Evolutionary conservation across 2,329 filamentous ascomycete genomes (phyloP).

Genomic region (Penicillium concentricum): DNA sequence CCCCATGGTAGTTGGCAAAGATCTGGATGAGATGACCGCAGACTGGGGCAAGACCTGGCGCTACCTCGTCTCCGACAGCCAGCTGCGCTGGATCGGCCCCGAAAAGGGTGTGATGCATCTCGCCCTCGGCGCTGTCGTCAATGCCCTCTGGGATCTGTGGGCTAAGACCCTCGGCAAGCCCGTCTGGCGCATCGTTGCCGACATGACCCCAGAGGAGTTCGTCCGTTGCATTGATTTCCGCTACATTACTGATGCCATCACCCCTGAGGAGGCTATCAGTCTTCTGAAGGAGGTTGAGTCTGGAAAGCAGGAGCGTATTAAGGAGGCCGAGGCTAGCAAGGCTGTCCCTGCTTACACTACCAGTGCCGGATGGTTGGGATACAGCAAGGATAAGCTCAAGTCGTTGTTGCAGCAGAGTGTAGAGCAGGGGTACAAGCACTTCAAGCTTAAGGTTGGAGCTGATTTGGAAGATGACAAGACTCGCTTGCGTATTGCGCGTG

Average conservation of each 20-base stretch:
- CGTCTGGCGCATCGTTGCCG: conserved; percentile 84
- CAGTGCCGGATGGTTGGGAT: conserved; percentile 87
- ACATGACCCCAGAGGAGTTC: conserved; percentile 85
- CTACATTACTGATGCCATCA: conserved; percentile 92
- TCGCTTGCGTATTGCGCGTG: conserved; percentile 70
- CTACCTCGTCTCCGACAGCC: conserved; percentile 84
- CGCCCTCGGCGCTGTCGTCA: conserved; percentile 82
- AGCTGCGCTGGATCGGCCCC: conserved; percentile 89
- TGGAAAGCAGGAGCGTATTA: conserved; percentile 68
- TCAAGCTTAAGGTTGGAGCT: conserved; percentile 87
- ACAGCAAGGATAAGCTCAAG: conserved; percentile 84
- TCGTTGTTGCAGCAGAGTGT: conserved; percentile 71
- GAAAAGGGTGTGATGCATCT: conserved; percentile 95
- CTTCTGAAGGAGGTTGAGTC: conserved; percentile 65
- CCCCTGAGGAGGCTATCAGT: conserved; percentile 74
- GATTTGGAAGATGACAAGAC: conserved; percentile 69
- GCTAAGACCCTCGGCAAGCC: conserved; percentile 82
- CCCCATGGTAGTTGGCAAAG: conserved; percentile 71
- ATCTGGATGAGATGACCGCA: conserved; percentile 71
- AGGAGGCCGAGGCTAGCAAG: conserved; percentile 68
- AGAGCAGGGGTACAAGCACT: conserved; percentile 74
- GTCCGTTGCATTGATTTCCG: conserved; percentile 89
- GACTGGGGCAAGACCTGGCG: conserved; percentile 90
- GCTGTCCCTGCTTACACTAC: conserved; percentile 92
- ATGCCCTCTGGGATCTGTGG: conserved; percentile 95